A percentile compares a stretch with the other conserved stretches of the same genome.
These are phyloP conservation scores for Claviceps sp. DNA, from an alignment of 2,329 filamentous ascomycete species.

Conservation along the genomic window DNA sequence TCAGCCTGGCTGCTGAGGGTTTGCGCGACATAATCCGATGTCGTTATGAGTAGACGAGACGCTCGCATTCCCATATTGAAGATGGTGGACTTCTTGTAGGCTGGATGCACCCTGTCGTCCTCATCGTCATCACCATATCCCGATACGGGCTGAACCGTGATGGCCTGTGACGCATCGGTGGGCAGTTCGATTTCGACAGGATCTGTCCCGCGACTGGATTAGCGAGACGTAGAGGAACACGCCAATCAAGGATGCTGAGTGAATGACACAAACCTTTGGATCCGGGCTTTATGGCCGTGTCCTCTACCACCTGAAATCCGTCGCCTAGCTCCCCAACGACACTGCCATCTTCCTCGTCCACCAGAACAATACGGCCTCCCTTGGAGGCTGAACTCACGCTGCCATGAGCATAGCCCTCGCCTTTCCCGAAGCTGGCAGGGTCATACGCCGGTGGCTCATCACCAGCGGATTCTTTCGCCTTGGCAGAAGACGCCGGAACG, in stretches of 20 bases:
- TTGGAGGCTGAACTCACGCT: conserved; percentile 40
- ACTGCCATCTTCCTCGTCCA: conserved; percentile 93
- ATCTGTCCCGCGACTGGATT: conserved; percentile 26
- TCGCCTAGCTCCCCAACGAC: conserved; percentile 85
- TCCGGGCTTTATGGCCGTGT: conserved; percentile 63
- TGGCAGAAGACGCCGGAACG: conserved; percentile 16
- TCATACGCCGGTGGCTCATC: conserved; percentile 56
- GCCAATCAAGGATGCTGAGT: too few relatives aligned
- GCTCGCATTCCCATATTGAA: conserved; percentile 80
- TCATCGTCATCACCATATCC: conserved; percentile 41
- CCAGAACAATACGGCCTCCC: conserved; percentile 70
- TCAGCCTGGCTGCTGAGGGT: conserved; percentile 67
- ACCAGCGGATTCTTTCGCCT: conserved; percentile 25
- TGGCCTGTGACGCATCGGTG: conserved; percentile 48
- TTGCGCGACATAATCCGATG: conserved; percentile 66
- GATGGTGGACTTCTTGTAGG: conserved; percentile 77
- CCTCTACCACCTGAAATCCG: conserved; percentile 67
- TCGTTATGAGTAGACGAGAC: conserved; percentile 83
- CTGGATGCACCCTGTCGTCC: conserved; percentile 52
- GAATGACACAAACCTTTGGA: conserved; percentile 61
- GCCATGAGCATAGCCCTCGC: conserved; percentile 60
- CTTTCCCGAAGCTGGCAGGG: conserved; percentile 65
- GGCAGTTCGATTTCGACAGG: conserved; percentile 71
- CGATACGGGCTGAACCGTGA: conserved; percentile 51
- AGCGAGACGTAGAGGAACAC: neutral